Evolutionary conservation across 75 land plant genomes (phyloP).

Genomic region (Selaginella tamariscina): DNA sequence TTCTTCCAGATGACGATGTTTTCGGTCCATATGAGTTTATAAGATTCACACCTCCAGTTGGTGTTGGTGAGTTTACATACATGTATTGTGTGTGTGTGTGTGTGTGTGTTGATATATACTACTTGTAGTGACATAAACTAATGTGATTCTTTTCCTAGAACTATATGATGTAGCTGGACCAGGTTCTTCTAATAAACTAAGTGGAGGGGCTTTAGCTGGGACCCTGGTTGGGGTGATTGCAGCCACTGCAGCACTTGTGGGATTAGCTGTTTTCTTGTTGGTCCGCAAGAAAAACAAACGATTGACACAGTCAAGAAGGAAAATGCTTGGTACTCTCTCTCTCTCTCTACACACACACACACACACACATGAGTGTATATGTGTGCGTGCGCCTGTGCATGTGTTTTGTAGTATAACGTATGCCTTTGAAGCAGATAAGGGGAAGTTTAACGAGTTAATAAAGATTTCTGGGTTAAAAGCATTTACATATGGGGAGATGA

Average conservation of each 20-base stretch:
- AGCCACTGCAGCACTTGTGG: not conserved
- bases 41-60: constrained; percentile 24
- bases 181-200: not conserved
- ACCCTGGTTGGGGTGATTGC: not conserved
- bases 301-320: not conserved
- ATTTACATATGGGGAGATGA: constrained; percentile 39
- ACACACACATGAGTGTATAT: too few species aligned
- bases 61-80: not conserved
- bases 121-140: not conserved
- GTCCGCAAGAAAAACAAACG: not conserved
- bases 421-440: not conserved
- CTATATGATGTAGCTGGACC: constrained; percentile 9
- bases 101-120: constrained; percentile 1
- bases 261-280: not conserved
- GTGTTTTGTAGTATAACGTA: constrained; percentile 3
- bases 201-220: not conserved
- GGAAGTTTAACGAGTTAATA: constrained; percentile 17
- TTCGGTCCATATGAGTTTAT: constrained; percentile 72
- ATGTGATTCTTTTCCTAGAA: not conserved
- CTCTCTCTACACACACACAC: too few species aligned
- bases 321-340: not conserved
- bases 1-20: constrained; percentile 31
- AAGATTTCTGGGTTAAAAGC: constrained; percentile 48
- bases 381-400: too few species aligned
- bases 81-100: constrained; percentile 2